phyloP scores from a whole-genome alignment of 139 green algal genomes.

The Limnomonas spitsbergensis region DNA sequence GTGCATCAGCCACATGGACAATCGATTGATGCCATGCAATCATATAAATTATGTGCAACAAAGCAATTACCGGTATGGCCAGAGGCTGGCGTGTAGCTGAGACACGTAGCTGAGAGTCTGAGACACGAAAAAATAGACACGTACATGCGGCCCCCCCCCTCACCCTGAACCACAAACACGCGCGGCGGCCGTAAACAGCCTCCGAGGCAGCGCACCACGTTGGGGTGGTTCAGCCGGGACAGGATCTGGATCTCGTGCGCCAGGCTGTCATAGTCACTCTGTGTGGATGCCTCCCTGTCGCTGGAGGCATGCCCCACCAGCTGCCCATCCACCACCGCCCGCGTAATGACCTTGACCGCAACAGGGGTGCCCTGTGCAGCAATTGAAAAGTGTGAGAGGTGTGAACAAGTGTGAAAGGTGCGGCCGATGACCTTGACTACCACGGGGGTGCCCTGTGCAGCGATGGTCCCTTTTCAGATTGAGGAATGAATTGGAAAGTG shows the following conservation, averaged over 20 bases:
- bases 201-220: conserved; percentile 53
- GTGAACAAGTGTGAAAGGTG: conserved; percentile 1
- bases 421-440: background rate
- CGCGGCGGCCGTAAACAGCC: conserved; percentile 27
- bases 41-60: too few species aligned
- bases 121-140: too few species aligned
- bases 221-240: conserved; percentile 40
- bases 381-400: background rate
- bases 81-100: too few species aligned
- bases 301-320: background rate
- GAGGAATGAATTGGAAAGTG: too few species aligned
- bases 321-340: conserved; percentile 19
- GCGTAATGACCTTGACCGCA: conserved; percentile 32
- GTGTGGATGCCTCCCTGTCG: background rate
- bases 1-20: too few species aligned
- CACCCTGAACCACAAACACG: conserved; percentile 40
- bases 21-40: too few species aligned
- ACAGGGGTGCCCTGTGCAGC: background rate
- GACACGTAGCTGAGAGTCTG: too few species aligned
- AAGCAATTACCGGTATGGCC: too few species aligned
- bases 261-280: background rate
- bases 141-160: too few species aligned
- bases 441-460: too few species aligned
- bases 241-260: conserved; percentile 28
- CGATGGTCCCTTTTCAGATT: too few species aligned